Conservation (phyloP, 257 asterid genomes). For the Oldenlandia corymbosa region DNA sequence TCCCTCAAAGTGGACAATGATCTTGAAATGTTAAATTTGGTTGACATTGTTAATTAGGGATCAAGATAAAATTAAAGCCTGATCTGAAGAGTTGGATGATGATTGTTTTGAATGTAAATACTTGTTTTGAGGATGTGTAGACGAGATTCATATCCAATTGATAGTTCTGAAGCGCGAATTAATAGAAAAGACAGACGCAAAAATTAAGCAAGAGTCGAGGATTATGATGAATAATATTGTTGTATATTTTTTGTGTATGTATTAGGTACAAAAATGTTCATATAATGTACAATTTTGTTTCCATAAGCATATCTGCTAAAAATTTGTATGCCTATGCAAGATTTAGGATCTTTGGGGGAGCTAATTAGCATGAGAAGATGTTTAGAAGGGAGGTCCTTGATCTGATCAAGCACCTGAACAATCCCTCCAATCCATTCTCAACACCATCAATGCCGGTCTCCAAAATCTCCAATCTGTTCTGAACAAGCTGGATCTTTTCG, state of each 20-base stretch:
- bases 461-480: constrained; percentile 22
- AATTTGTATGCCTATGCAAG: constrained; percentile 8
- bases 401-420: constrained; percentile 30
- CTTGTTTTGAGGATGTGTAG: no score
- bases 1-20: no score
- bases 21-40: no score
- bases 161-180: no score
- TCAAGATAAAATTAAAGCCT: no score
- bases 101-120: no score
- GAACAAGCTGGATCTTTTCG: constrained; percentile 15
- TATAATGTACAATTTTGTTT: not conserved
- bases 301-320: constrained; percentile 9
- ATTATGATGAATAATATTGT: not conserved
- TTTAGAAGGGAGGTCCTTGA: constrained; percentile 23
- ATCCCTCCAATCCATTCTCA: constrained; percentile 23
- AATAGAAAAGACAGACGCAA: no score
- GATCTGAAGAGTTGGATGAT: no score
- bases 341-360: not conserved
- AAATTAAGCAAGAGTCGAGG: no score
- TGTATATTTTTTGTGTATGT: not conserved
- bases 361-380: constrained; percentile 17
- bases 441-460: constrained; percentile 12
- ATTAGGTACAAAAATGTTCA: constrained; percentile 9
- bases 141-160: no score
- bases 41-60: no score